These are phyloP conservation scores for Teunomyces gatunensis DNA, from an alignment of 805 yeast genomes.

Conservation along the genomic window DNA sequence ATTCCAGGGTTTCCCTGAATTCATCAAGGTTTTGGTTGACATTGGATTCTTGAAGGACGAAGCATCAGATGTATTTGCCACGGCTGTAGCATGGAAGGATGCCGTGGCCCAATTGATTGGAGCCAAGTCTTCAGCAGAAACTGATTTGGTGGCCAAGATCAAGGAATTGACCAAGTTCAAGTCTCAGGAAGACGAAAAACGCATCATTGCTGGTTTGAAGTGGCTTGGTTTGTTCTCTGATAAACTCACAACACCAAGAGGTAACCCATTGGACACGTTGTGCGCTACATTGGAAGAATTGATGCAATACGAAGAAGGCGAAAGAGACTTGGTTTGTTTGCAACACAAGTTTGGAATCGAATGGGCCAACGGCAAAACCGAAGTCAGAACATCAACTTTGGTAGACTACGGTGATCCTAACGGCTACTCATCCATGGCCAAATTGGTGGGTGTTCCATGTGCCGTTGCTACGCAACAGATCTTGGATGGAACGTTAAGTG, in stretches of 20 bases:
- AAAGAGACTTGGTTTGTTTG: constrained; percentile 90
- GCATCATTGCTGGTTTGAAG: constrained; percentile 82
- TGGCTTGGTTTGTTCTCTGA: constrained; percentile 94
- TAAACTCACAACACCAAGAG: constrained; percentile 76
- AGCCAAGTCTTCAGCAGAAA: constrained; percentile 65
- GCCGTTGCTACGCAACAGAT: constrained; percentile 91
- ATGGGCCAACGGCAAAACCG: constrained; percentile 90
- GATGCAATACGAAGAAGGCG: constrained; percentile 95
- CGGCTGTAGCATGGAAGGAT: constrained; percentile 78
- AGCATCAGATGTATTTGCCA: constrained; percentile 55
- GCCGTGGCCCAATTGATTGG: constrained; percentile 77
- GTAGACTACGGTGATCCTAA: constrained; percentile 88
- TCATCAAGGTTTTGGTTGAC: constrained; percentile 92
- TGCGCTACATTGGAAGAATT: constrained; percentile 94
- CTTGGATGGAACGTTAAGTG: constrained; percentile 71
- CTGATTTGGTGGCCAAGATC: constrained; percentile 74
- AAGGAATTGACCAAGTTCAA: constrained; percentile 77
- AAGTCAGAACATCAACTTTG: constrained; percentile 91
- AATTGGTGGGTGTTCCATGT: constrained; percentile 96
- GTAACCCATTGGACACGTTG: constrained; percentile 91
- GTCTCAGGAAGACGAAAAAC: constrained; percentile 74
- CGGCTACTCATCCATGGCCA: constrained; percentile 97
- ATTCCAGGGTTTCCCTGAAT: constrained; percentile 98
- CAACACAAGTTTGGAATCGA: constrained; percentile 98
- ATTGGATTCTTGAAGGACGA: constrained; percentile 87